Evolutionary conservation across 306 rosid species (phyloP).

Genomic region (Ziziphus jujuba): DNA sequence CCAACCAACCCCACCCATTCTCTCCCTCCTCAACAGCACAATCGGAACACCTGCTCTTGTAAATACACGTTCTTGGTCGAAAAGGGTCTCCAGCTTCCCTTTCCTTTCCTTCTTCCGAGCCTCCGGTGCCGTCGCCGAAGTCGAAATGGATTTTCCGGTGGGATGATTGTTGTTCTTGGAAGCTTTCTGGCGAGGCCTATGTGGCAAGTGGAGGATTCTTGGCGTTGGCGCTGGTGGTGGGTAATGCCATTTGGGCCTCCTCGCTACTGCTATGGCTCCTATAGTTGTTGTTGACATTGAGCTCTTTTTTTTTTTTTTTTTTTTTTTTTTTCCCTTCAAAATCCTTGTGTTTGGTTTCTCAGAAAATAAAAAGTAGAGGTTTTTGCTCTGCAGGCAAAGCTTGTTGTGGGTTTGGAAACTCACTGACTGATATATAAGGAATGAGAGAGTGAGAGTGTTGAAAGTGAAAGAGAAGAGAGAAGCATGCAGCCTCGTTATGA

Average conservation of each 20-base stretch:
- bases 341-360: slow-evolving; percentile 15
- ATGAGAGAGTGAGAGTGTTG: slow-evolving; percentile 19
- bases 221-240: slow-evolving; percentile 80
- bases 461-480: slow-evolving; percentile 22
- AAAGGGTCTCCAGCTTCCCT: slow-evolving; percentile 55
- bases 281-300: slow-evolving; percentile 42
- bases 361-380: slow-evolving; percentile 3
- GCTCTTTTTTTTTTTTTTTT: background rate
- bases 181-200: slow-evolving; percentile 64
- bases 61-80: slow-evolving; percentile 53
- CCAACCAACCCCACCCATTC: slow-evolving; percentile 14
- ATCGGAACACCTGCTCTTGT: slow-evolving; percentile 36
- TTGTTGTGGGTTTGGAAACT: background rate
- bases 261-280: slow-evolving; percentile 35
- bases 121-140: too few relatives aligned
- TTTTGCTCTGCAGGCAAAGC: background rate
- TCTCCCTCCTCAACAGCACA: slow-evolving; percentile 45
- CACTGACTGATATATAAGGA: background rate
- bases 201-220: slow-evolving; percentile 72
- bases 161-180: slow-evolving; percentile 23
- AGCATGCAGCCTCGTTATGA: slow-evolving; percentile 91
- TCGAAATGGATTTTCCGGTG: slow-evolving; percentile 30
- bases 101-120: slow-evolving; percentile 31
- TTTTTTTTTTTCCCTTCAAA: background rate
- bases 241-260: slow-evolving; percentile 71